These are phyloP conservation scores for Fomitiporia mediterranea DNA, from an alignment of 1,284 basidiomycete genomes.

Conservation along the genomic window DNA sequence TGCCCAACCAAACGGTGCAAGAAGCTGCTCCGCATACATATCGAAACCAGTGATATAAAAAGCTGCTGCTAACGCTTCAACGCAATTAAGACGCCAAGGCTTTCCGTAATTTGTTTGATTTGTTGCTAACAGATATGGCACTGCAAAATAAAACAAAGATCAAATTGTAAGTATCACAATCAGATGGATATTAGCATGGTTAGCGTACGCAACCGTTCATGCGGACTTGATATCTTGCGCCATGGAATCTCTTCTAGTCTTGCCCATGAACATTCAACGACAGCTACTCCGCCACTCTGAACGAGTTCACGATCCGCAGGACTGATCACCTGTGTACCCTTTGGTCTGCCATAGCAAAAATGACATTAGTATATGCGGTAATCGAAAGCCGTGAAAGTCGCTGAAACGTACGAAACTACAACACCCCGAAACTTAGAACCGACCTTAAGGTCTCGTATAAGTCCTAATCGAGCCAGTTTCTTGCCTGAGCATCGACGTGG, in stretches of 20 bases:
- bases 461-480: slow-evolving; percentile 81
- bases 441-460: slow-evolving; percentile 82
- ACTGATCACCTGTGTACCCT: slow-evolving; percentile 77
- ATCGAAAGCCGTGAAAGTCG: background rate
- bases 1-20: slow-evolving; percentile 86
- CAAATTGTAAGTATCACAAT: no score
- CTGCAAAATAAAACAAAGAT: slow-evolving; percentile 40
- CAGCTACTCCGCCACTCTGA: slow-evolving; percentile 75
- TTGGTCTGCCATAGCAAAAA: slow-evolving; percentile 60
- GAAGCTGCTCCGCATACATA: slow-evolving; percentile 69
- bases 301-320: slow-evolving; percentile 86
- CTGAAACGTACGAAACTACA: slow-evolving; percentile 77
- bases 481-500: slow-evolving; percentile 94
- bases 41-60: slow-evolving; percentile 90
- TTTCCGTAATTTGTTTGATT: slow-evolving; percentile 96
- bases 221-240: slow-evolving; percentile 86
- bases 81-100: slow-evolving; percentile 88
- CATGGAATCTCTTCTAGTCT: slow-evolving; percentile 93
- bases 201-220: slow-evolving; percentile 80
- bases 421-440: slow-evolving; percentile 88
- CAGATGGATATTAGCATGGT: no score
- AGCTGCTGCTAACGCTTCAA: slow-evolving; percentile 88
- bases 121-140: slow-evolving; percentile 88
- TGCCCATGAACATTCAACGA: slow-evolving; percentile 98
- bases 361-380: background rate